Evolutionary conservation across 2,329 filamentous ascomycete species (phyloP).

Genomic region (Verticillium zaregamsianum): DNA sequence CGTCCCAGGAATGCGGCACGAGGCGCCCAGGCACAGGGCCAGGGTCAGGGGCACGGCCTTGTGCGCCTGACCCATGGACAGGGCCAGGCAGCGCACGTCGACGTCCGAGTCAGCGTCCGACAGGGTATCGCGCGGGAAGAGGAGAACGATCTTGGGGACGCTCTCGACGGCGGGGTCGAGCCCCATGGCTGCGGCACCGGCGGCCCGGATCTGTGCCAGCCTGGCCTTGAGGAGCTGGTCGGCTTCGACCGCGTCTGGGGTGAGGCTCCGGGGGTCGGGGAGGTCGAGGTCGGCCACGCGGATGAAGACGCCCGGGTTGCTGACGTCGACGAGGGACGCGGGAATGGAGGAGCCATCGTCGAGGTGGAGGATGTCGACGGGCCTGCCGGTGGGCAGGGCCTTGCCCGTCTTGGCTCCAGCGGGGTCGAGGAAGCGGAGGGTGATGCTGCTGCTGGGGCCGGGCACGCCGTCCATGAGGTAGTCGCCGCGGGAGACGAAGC

Average conservation of each 20-base stretch:
- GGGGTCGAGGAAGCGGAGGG: conserved; percentile 32
- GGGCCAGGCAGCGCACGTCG: conserved; percentile 40
- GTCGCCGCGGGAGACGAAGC: conserved; percentile 24
- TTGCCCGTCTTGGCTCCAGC: conserved; percentile 36
- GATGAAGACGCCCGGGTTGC: conserved; percentile 38
- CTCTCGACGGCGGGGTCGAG: conserved; percentile 30
- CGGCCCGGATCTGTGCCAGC: conserved; percentile 31
- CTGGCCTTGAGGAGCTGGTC: conserved; percentile 21
- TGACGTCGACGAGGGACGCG: conserved; percentile 34
- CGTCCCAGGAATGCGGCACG: conserved; percentile 34
- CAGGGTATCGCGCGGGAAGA: conserved; percentile 25
- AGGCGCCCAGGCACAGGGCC: conserved; percentile 34
- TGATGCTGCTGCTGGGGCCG: conserved; percentile 28
- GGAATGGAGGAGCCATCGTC: conserved; percentile 21
- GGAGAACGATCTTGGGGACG: conserved; percentile 41
- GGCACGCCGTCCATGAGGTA: conserved; percentile 36
- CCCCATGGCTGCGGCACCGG: conserved; percentile 33
- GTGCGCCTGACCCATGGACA: conserved; percentile 42
- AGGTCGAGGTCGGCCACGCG: conserved; percentile 24
- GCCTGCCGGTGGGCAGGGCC: conserved; percentile 31
- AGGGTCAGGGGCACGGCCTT: conserved; percentile 37
- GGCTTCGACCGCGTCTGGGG: conserved; percentile 24
- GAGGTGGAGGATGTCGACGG: conserved; percentile 25
- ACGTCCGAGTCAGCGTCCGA: conserved; percentile 16
- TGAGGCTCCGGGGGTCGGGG: conserved; percentile 9